Evolutionary conservation across 352 stramenopile species (phyloP), one percentile per base, ranked within the genome.

Genomic region (Halophytophthora batemanensis): DNA sequence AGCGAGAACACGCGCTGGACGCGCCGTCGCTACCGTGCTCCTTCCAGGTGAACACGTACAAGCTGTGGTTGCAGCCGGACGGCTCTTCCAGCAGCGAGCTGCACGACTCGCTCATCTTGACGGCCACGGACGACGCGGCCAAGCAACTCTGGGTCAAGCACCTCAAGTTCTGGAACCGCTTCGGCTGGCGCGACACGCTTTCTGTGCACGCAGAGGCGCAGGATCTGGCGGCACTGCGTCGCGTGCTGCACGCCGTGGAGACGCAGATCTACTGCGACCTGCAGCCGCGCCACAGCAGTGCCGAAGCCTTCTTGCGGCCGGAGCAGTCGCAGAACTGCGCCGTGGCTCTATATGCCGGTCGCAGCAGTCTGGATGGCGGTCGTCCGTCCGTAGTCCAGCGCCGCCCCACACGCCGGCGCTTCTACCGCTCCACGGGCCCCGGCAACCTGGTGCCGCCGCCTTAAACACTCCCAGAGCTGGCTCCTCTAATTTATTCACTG

Each of bases 21-120:
- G 56, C 68, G 23, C 38, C 51, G 14, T 68, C 63, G 6, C 55
- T 86, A 23, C 73, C 77, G 8, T 72, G 56, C 41, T 86, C 73
- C 45, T 90, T 90, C 56, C 71, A 77, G 28, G 69, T 90, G 39
- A 71, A 81, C 50, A 90, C 75, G n/a, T 88, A 59, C 64, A 86
- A 65, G 44, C 18, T 71, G 18, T 46, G 61, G 50, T 35, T 74
- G 21, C 33, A 64, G 18, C 34, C 56, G 13, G 60, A 74, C 44
- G 53, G 68, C 23, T 56, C 61, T 44, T 61, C 56, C 28, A 51
- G 61, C 45, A 75, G 71, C 43, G 50, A 51, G 22, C 19, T 71
- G 11, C 48, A 59, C 28, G 80, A 88, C 52, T 78, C 74, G 31
- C 41, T 88, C 8, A 64, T 81, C 47, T 61, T 90, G 2, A 67